Percentiles rank a stretch among this genome's conserved stretches.
Conservation (phyloP, 2,329 filamentous ascomycete genomes). For the Mycosphaerelloides madeirae region DNA sequence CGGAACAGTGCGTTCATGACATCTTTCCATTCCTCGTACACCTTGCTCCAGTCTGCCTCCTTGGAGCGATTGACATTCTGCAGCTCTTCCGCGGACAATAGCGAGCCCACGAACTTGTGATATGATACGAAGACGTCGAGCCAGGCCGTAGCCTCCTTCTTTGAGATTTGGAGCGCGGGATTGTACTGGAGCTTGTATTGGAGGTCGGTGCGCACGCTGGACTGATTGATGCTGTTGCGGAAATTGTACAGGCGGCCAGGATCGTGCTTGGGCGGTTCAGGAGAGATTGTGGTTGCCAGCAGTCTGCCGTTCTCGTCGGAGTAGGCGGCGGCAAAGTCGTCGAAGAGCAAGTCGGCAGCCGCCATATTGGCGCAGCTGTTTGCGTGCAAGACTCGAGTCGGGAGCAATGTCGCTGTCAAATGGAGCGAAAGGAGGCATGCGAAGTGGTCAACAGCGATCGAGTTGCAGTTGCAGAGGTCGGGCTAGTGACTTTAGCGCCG, state of each 20-base stretch:
- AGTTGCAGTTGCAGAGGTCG: background rate
- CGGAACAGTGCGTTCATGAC: slow-evolving; percentile 70
- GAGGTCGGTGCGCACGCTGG: slow-evolving; percentile 64
- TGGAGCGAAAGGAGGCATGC: background rate
- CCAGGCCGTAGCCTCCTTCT: slow-evolving; percentile 72
- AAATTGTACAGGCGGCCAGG: slow-evolving; percentile 65
- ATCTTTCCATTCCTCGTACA: slow-evolving; percentile 87
- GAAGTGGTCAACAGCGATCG: no score
- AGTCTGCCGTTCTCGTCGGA: slow-evolving; percentile 66
- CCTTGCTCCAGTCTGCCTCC: slow-evolving; percentile 67
- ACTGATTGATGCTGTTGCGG: slow-evolving; percentile 63
- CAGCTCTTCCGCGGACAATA: slow-evolving; percentile 62
- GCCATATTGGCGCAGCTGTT: slow-evolving; percentile 6
- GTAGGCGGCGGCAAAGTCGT: slow-evolving; percentile 68
- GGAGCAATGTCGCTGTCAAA: background rate
- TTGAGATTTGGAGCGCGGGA: slow-evolving; percentile 39
- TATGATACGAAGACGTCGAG: slow-evolving; percentile 76
- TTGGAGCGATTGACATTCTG: slow-evolving; percentile 38
- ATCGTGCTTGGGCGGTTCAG: slow-evolving; percentile 59
- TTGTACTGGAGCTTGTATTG: slow-evolving; percentile 65
- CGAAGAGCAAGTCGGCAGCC: slow-evolving; percentile 57
- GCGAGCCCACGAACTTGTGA: slow-evolving; percentile 74
- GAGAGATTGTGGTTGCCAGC: slow-evolving; percentile 70
- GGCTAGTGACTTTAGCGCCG: no score
- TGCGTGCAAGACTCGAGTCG: background rate